Percentiles rank a stretch among this genome's conserved stretches.
Evolutionary conservation across 495 filamentous ascomycete species (phyloP).

Genomic region (Apodospora peruviana): DNA sequence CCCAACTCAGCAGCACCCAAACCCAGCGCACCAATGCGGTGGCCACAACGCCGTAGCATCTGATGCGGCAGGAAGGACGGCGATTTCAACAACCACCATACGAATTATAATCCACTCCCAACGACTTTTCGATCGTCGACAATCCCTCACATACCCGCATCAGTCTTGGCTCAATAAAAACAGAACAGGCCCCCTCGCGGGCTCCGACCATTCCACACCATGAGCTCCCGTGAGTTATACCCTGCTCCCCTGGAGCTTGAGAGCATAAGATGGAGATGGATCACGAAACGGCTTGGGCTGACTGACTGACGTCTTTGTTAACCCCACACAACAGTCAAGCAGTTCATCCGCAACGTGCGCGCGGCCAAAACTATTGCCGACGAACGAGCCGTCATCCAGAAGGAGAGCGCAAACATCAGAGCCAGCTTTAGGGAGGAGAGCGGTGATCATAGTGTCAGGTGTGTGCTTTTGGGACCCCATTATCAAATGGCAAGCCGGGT

Average conservation of each 20-base stretch:
- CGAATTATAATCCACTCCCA: background rate
- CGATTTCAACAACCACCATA: too few relatives aligned
- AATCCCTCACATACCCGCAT: too few relatives aligned
- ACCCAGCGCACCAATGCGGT: background rate
- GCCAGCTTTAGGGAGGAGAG: conserved; percentile 97
- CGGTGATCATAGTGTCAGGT: conserved; percentile 84
- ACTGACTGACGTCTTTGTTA: background rate
- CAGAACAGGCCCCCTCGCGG: conserved; percentile 32
- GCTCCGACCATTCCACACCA: conserved; percentile 30
- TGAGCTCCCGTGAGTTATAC: conserved; percentile 43
- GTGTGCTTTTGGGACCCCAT: too few relatives aligned
- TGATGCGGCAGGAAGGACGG: background rate
- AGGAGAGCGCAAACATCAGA: conserved; percentile 95
- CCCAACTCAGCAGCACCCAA: background rate
- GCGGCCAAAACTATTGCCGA: conserved; percentile 98
- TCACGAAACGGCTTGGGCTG: too few relatives aligned
- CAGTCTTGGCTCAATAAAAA: too few relatives aligned
- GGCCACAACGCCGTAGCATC: background rate
- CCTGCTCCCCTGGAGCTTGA: too few relatives aligned
- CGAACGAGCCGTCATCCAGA: conserved; percentile 95
- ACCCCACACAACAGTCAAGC: conserved; percentile 67
- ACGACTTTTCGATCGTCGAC: too few relatives aligned
- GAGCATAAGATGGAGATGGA: background rate
- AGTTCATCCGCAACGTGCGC: conserved; percentile 98
- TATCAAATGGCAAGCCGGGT: too few relatives aligned